These are phyloP conservation scores for Fusarium goolgardi DNA, from an alignment of 2,329 filamentous ascomycete species.

Conservation along the genomic window DNA sequence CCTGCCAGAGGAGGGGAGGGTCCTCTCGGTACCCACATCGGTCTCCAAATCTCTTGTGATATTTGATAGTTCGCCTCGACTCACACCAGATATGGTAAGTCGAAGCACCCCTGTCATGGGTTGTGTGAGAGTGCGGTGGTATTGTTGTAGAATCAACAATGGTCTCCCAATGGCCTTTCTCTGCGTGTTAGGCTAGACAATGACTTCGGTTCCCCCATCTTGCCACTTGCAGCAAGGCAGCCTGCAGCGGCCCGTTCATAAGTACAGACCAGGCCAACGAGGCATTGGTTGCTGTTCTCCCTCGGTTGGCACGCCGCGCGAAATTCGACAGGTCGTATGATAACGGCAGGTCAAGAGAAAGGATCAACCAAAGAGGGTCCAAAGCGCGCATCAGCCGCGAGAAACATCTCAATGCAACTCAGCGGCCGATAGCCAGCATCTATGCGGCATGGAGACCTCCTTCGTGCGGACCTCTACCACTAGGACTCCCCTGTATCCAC, in stretches of 20 bases:
- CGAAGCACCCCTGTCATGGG: slow-evolving; percentile 33
- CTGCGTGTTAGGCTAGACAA: slow-evolving; percentile 20
- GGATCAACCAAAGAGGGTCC: slow-evolving; percentile 36
- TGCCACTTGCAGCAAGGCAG: slow-evolving; percentile 19
- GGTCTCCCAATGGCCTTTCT: slow-evolving; percentile 14
- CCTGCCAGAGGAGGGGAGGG: not conserved
- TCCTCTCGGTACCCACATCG: slow-evolving; percentile 6
- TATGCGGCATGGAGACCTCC: slow-evolving; percentile 41
- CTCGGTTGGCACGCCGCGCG: slow-evolving; percentile 3
- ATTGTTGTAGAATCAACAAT: slow-evolving; percentile 10
- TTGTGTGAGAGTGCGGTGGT: slow-evolving; percentile 30
- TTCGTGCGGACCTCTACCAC: slow-evolving; percentile 41
- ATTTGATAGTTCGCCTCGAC: slow-evolving; percentile 3
- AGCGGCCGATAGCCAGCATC: slow-evolving; percentile 43
- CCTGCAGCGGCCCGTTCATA: slow-evolving; percentile 35
- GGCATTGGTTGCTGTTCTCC: slow-evolving; percentile 6
- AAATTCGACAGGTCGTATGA: slow-evolving; percentile 43
- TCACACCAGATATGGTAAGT: slow-evolving; percentile 32
- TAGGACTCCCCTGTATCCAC: slow-evolving; percentile 29
- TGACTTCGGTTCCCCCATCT: slow-evolving; percentile 12
- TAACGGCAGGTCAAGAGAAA: slow-evolving; percentile 23
- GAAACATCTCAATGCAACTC: slow-evolving; percentile 45
- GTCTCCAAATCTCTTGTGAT: not conserved
- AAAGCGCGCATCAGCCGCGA: slow-evolving; percentile 44
- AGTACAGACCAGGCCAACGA: slow-evolving; percentile 12